Evolutionary conservation across 2,329 filamentous ascomycete genomes (phyloP), one percentile per base, ranked within the genome.

Genomic region (Talaromyces sp.): DNA sequence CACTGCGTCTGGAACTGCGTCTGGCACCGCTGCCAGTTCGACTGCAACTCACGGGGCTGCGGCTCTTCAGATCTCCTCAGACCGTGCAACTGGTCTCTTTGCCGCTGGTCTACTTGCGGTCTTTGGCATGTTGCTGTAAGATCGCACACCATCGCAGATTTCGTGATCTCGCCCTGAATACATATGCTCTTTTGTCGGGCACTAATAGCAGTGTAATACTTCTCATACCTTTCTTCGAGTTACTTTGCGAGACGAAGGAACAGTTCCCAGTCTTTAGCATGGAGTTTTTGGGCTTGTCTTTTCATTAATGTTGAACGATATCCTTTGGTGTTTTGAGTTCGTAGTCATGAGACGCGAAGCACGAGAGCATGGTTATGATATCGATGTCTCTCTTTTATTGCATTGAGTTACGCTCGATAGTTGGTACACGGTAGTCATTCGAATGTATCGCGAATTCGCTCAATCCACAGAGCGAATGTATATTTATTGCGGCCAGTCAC

Each of bases 81-180:
- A 83, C 68, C 84, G 84, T 72, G 83, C 84, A 60, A 84, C 83
- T 62, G 80, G 81, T 62, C 71, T 81, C 47, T 73, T 88, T 63
- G 83, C 81, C 58, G 82, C 82, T 66, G 83, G 83, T 71, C 75
- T 88, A 68, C 77, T 86, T 65, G 81, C 83, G 60, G 76, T 85
- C 63, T 85, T 88, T 71, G 85, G 85, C 68, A 74, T 88, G 67
- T 78, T 86, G 67, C 75, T 89, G 74, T 89, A 85, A 74, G 68
- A 22, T 25, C 9, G 15, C n/a, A 9, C 56, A 66, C 9, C 25
- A 47, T 54, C 31, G 33, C 63, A 47, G 31, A 22, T 33, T 19
- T 57, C n/a, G 37, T 47, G 27, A 25, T 50, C 41, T 39, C 9
- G 13, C 19, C 10, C 10, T n/a, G 8, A 17, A 25, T 56, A 15